These are phyloP conservation scores for Penicillium egyptiacum DNA, from an alignment of 495 filamentous ascomycete genomes.

Conservation along the genomic window DNA sequence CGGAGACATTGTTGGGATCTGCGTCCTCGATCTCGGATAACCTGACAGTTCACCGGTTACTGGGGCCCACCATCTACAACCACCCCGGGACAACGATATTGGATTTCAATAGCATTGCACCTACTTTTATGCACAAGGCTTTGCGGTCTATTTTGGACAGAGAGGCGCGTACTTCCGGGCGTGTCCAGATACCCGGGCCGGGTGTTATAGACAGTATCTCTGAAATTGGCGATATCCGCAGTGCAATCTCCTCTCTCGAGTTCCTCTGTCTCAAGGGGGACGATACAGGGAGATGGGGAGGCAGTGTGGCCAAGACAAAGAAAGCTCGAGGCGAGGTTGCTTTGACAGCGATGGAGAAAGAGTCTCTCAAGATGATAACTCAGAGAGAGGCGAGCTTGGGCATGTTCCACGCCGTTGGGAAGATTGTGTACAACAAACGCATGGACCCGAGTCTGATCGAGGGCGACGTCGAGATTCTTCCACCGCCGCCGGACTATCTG, in stretches of 20 bases:
- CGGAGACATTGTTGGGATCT: conserved; percentile 78
- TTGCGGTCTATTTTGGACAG: conserved; percentile 76
- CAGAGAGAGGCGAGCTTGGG: conserved; percentile 84
- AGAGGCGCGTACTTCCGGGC: conserved; percentile 69
- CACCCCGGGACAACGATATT: conserved; percentile 75
- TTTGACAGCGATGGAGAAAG: conserved; percentile 68
- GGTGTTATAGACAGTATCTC: conserved; percentile 71
- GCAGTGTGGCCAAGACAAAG: conserved; percentile 61
- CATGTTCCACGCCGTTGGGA: conserved; percentile 95
- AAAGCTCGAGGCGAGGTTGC: conserved; percentile 51
- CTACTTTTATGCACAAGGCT: conserved; percentile 81
- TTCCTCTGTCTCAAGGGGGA: conserved; percentile 82
- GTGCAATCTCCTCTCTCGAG: conserved; percentile 83
- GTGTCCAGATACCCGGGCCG: conserved; percentile 66
- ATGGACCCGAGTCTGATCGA: conserved; percentile 36
- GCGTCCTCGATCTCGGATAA: conserved; percentile 76
- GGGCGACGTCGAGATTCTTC: conserved; percentile 26
- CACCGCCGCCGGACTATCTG: conserved; percentile 63
- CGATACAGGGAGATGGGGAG: conserved; percentile 62
- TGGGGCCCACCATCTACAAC: conserved; percentile 79
- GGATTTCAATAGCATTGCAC: conserved; percentile 89
- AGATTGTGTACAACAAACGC: conserved; percentile 92
- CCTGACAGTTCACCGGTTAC: conserved; percentile 83
- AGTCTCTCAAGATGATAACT: conserved; percentile 70
- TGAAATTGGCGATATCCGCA: conserved; percentile 87